A percentile compares a stretch with the other conserved stretches of the same genome.
Evolutionary conservation across 805 yeast species (phyloP).

Genomic region (Ogataea henricii): DNA sequence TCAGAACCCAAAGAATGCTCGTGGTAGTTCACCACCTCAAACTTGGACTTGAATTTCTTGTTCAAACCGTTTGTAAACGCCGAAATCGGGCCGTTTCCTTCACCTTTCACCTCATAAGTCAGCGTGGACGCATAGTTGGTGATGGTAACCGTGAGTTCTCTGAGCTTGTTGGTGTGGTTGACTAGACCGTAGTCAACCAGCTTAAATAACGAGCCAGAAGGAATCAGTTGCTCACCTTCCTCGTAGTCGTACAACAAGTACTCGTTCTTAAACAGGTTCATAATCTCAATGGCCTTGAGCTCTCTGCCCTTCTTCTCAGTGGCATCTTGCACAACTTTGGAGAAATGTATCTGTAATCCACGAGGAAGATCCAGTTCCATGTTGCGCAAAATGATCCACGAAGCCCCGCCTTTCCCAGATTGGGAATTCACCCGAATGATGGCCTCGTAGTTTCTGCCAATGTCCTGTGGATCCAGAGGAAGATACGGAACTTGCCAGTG

Average conservation of each 20-base stretch:
- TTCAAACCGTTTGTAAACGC: constrained; percentile 67
- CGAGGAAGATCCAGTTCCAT: constrained; percentile 82
- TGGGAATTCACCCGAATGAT: constrained; percentile 86
- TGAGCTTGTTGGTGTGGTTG: constrained; percentile 41
- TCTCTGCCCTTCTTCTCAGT: constrained; percentile 77
- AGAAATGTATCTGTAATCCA: constrained; percentile 75
- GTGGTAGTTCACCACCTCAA: constrained; percentile 69
- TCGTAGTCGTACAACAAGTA: constrained; percentile 45
- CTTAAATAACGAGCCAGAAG: constrained; percentile 24
- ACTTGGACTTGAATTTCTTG: constrained; percentile 44
- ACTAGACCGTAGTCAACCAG: constrained; percentile 29
- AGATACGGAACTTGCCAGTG: constrained; percentile 78
- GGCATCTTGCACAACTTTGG: constrained; percentile 64
- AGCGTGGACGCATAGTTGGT: constrained; percentile 42
- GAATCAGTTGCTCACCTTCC: constrained; percentile 26
- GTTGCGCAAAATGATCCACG: constrained; percentile 78
- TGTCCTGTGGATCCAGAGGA: constrained; percentile 82
- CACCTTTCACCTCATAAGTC: constrained; percentile 47
- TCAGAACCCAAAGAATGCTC: constrained; percentile 82
- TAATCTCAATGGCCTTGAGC: constrained; percentile 63
- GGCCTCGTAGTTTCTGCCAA: constrained; percentile 91
- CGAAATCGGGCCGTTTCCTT: constrained; percentile 84
- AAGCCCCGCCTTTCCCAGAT: constrained; percentile 87
- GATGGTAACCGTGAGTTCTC: constrained; percentile 50
- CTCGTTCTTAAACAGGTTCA: constrained; percentile 61